Base-by-base conservation (phyloP, 1,284 basidiomycete genomes). In the Puccinia polysora region DNA sequence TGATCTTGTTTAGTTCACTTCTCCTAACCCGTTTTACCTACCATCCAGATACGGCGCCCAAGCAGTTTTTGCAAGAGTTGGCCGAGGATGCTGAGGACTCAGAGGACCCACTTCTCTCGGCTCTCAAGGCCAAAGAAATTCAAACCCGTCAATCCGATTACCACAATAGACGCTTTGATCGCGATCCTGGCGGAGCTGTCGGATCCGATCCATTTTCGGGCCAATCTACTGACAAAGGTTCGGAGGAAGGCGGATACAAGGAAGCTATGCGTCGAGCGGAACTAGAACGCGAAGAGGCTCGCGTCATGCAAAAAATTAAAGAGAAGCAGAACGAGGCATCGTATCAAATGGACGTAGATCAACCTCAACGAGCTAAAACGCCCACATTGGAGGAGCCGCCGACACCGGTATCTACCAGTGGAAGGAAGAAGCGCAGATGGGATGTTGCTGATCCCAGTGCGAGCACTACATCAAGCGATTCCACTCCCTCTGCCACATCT, bases 111-210 rank as follows among this genome's bases (percentile, higher is more conserved):
- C 95, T 98, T 78, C 89, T 90, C 71, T 91, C 94, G 81, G 91
- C 91, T 36, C 89, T 92, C 45, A 89, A 88, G 73, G 87, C 90
- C 78, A 89, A 91, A 75, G 95, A 97, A 83, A 92, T 98, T 79
- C 90, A 94, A 20, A 84, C 89, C 55, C 86, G 96, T 53, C 92
- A 97, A 83, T 90, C 88, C 73, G 95, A 97, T 81, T 98, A 98
- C 80, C 96, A 98, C 79, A 87, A 89, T 77, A 86, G 93, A 73
- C 86, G 94, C 45, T 98, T 97, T 82, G 85, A 85, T 77, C 87
- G 93, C 59, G 85, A 87, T 74, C 78, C 47, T 79, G 77, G 77
- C 3, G 77, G 74, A 34, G 78, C 75, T 10, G 76, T 79, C 10
- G 88, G 88, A 74, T 85, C 84, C 12, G 90, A 92, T 81, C 89